Conservation (phyloP, 2,329 filamentous ascomycete genomes). For the Thermochaetoides dissita region DNA sequence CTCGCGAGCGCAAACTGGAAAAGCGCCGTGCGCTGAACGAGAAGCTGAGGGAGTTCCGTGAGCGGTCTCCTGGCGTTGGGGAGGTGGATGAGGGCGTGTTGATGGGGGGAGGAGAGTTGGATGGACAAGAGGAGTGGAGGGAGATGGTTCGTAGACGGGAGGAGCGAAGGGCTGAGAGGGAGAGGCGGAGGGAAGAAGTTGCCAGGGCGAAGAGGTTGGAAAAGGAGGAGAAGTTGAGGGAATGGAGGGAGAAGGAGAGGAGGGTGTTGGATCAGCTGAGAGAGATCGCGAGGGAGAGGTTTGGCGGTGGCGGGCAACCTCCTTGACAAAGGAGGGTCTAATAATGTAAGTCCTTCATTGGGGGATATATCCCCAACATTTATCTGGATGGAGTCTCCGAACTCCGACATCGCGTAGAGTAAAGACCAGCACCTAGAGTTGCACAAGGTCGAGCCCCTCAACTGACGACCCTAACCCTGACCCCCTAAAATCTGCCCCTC, state of each 20-base stretch:
- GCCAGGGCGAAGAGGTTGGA: constrained; percentile 62
- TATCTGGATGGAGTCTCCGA: too few relatives aligned
- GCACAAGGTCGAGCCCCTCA: too few relatives aligned
- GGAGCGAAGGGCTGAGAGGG: constrained; percentile 68
- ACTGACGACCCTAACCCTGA: too few relatives aligned
- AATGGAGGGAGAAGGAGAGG: constrained; percentile 64
- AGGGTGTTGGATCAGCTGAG: constrained; percentile 71
- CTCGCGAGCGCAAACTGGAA: constrained; percentile 71
- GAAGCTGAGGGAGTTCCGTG: constrained; percentile 58
- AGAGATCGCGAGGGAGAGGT: constrained; percentile 65
- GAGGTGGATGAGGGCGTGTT: constrained; percentile 62
- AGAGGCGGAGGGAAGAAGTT: constrained; percentile 70
- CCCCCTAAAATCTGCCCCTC: too few relatives aligned
- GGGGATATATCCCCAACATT: too few relatives aligned
- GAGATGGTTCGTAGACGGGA: constrained; percentile 50
- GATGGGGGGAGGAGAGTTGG: constrained; percentile 54
- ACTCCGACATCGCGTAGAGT: too few relatives aligned
- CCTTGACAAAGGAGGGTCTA: too few relatives aligned
- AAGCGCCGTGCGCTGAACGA: constrained; percentile 64
- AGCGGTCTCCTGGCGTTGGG: constrained; percentile 46
- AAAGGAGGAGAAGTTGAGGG: constrained; percentile 59
- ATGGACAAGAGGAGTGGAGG: constrained; percentile 54
- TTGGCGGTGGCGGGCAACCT: constrained; percentile 31
- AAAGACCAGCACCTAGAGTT: too few relatives aligned
- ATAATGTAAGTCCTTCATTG: too few relatives aligned